These are phyloP conservation scores for Candida albicans DNA, from an alignment of 1,139 yeast genomes.

Conservation along the genomic window DNA sequence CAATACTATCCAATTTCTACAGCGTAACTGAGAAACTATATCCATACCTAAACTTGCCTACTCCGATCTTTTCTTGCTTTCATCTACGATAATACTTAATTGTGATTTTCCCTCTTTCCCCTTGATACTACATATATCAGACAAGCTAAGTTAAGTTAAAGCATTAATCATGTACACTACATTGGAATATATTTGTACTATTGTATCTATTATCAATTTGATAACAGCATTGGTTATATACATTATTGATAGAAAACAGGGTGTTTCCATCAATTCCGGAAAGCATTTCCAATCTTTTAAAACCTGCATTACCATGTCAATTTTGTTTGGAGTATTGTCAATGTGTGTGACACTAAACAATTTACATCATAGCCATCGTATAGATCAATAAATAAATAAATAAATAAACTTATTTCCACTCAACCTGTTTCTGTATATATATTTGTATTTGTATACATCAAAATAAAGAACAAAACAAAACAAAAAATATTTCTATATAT, in stretches of 20 bases:
- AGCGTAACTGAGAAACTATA: too few species aligned
- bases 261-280: slow-evolving; percentile 22
- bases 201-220: slow-evolving; percentile 23
- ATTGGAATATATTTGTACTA: slow-evolving; percentile 21
- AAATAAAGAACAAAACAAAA: too few species aligned
- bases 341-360: slow-evolving; percentile 14
- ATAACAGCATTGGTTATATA: slow-evolving; percentile 22
- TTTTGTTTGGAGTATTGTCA: slow-evolving; percentile 23
- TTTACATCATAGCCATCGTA: not conserved
- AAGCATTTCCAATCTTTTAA: slow-evolving; percentile 23
- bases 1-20: too few species aligned
- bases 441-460: not conserved
- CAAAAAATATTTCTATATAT: too few species aligned
- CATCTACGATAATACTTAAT: too few species aligned
- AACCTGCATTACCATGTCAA: slow-evolving; percentile 24
- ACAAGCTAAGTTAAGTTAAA: not conserved
- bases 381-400: not conserved
- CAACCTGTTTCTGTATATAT: not conserved
- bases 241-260: slow-evolving; percentile 18
- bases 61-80: too few species aligned
- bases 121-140: not conserved
- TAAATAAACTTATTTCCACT: too few species aligned
- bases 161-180: slow-evolving; percentile 14
- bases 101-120: not conserved
- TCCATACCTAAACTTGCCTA: too few species aligned